A percentile compares a stretch with the other conserved stretches of the same genome.
phyloP scores from a whole-genome alignment of 2,329 filamentous ascomycete genomes.

The Penicillium sp. region DNA sequence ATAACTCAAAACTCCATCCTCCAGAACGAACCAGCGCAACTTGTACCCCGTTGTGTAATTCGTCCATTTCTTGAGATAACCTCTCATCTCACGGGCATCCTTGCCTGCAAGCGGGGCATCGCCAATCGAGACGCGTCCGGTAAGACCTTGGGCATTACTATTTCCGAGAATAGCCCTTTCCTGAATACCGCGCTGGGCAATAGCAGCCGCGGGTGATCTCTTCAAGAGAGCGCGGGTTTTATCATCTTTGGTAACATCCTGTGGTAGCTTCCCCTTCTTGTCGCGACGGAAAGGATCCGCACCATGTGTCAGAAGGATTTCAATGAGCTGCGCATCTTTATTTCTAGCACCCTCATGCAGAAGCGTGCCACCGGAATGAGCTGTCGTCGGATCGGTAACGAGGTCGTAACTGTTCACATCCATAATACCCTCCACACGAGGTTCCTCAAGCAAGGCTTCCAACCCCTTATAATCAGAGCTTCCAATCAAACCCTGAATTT shows the following conservation, averaged over 20 bases:
- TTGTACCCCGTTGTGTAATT: slow-evolving; percentile 98
- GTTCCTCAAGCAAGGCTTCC: slow-evolving; percentile 72
- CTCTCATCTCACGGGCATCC: slow-evolving; percentile 93
- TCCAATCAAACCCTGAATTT: slow-evolving; percentile 70
- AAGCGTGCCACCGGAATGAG: slow-evolving; percentile 78
- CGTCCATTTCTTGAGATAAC: slow-evolving; percentile 98
- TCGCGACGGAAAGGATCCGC: slow-evolving; percentile 93
- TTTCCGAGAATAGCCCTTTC: slow-evolving; percentile 91
- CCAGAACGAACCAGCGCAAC: slow-evolving; percentile 91
- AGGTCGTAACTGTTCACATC: slow-evolving; percentile 91
- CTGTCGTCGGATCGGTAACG: slow-evolving; percentile 66
- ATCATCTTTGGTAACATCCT: slow-evolving; percentile 94
- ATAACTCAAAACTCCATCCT: slow-evolving; percentile 94
- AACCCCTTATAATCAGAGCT: slow-evolving; percentile 66
- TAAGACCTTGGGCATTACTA: slow-evolving; percentile 51
- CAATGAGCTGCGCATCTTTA: slow-evolving; percentile 76
- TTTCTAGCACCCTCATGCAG: slow-evolving; percentile 87
- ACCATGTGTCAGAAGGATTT: slow-evolving; percentile 82
- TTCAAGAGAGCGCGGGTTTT: slow-evolving; percentile 79
- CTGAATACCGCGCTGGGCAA: slow-evolving; percentile 88
- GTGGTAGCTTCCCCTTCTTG: slow-evolving; percentile 86
- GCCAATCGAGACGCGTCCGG: slow-evolving; percentile 35
- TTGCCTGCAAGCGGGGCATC: slow-evolving; percentile 59
- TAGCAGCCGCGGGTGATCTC: slow-evolving; percentile 84
- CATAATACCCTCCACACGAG: slow-evolving; percentile 71